These are phyloP conservation scores for Termitomyces bulborhizus DNA, from an alignment of 768 basidiomycete species.

Conservation along the genomic window DNA sequence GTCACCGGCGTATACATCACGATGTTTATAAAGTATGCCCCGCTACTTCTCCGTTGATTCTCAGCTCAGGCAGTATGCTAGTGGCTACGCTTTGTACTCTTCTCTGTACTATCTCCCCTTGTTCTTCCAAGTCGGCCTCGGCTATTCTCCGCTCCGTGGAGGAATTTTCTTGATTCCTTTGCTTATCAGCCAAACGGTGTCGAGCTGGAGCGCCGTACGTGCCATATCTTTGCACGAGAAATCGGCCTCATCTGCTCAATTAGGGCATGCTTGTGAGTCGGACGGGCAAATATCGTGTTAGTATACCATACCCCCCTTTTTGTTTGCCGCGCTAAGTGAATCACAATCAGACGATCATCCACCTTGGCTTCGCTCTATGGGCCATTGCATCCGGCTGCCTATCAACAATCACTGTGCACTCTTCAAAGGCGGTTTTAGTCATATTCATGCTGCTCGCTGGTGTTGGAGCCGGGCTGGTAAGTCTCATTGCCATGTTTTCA, in stretches of 20 bases:
- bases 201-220: constrained; percentile 49
- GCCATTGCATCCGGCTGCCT: constrained; percentile 64
- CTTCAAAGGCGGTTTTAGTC: constrained; percentile 44
- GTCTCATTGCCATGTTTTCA: constrained; percentile 16
- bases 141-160: constrained; percentile 54
- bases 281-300: constrained; percentile 57
- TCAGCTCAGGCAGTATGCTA: constrained; percentile 15
- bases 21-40: constrained; percentile 58
- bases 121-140: constrained; percentile 70
- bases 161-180: constrained; percentile 62
- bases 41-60: neutral
- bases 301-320: neutral
- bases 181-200: constrained; percentile 55
- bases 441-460: constrained; percentile 58
- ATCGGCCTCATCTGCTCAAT: neutral
- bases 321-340: neutral
- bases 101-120: constrained; percentile 69
- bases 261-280: constrained; percentile 58
- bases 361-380: constrained; percentile 65
- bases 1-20: constrained; percentile 63
- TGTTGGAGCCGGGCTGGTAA: constrained; percentile 53
- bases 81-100: constrained; percentile 57
- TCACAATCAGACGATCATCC: constrained; percentile 41
- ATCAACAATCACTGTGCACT: constrained; percentile 49
- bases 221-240: neutral